Evolutionary conservation across 2,329 filamentous ascomycete genomes (phyloP), one percentile per base, ranked within the genome.

Genomic region (Talaromyces amestolkiae): DNA sequence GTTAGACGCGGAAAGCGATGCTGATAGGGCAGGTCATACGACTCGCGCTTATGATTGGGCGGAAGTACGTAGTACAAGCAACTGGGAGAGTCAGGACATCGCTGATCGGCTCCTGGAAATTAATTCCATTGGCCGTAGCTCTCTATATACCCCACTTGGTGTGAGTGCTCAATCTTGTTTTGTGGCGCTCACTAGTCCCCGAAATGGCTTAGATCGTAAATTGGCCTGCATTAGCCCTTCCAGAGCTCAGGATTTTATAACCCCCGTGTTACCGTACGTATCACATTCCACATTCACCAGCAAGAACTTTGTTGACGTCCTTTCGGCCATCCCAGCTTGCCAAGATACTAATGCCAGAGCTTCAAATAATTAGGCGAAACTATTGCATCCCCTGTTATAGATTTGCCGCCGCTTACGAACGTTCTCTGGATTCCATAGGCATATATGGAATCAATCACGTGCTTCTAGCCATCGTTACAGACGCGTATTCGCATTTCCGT

Each of bases 101-200:
- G 31, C 31, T 35, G 51, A 37, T 37, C 31, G 6, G 27, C 8
- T 7, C n/a, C 2, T 35, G n/a, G 6, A 35, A 22, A 35, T 37
- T n/a, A 54, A 22, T 27, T 15, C 31, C 27, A 51, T 61, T 61
- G 59, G 59, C 19, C n/a, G 31, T 1, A 15, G 15, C 6, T 2
- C 2, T 39, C 33, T 13, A 4, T 15, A 13, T 19, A 5, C 27
- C 27, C 56, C 56, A 64, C 49, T 54, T 41, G 33, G 56, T 17
- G 24, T 13, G 27, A 31, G 37, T 4, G 27, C 47, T 58, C 33
- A 62, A 62, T 65, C 64, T 62, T 65, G 59, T 58, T 65, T 65
- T 51, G 43, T 10, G 35, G 58, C 58, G 47, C 19, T 15, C 8
- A 45, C 56, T 59, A 45, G 35, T 3, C 6, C 47, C 27, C 15